Evolutionary conservation across 2,329 filamentous ascomycete species (phyloP).

Genomic region (Fusarium fujikuroi): DNA sequence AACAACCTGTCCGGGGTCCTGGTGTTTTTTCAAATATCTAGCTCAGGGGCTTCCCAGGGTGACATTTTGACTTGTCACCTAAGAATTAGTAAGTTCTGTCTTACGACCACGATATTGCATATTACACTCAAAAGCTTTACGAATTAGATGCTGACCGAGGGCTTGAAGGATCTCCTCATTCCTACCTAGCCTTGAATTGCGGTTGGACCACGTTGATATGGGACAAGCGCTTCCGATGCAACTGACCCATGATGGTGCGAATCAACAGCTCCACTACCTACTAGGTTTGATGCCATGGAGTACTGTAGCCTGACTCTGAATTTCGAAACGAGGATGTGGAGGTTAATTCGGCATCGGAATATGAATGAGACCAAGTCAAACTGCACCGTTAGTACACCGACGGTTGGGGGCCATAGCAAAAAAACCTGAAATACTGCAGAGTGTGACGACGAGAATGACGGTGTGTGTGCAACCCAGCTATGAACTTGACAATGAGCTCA

Average conservation of each 20-base stretch:
- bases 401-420: slow-evolving; percentile 11
- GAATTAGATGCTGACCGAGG: not conserved
- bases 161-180: slow-evolving; percentile 31
- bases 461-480: slow-evolving; percentile 6
- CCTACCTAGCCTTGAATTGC: slow-evolving; percentile 21
- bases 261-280: slow-evolving; percentile 18
- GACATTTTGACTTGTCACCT: not conserved
- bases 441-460: slow-evolving; percentile 26
- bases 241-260: slow-evolving; percentile 2
- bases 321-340: slow-evolving; percentile 23
- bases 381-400: not conserved
- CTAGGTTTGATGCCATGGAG: slow-evolving; percentile 15
- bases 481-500: not conserved
- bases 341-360: not conserved
- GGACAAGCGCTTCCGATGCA: slow-evolving; percentile 24
- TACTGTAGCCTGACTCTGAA: slow-evolving; percentile 6
- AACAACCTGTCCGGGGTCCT: not conserved
- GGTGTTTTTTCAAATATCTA: not conserved
- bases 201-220: slow-evolving; percentile 42
- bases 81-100: not conserved
- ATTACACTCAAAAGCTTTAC: not conserved
- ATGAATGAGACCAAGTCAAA: slow-evolving; percentile 7
- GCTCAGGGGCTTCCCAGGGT: slow-evolving; percentile 2
- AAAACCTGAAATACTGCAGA: slow-evolving; percentile 17
- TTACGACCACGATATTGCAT: not conserved